Conservation (phyloP, 73 alveolate genomes). For the Blepharisma stoltei region DNA sequence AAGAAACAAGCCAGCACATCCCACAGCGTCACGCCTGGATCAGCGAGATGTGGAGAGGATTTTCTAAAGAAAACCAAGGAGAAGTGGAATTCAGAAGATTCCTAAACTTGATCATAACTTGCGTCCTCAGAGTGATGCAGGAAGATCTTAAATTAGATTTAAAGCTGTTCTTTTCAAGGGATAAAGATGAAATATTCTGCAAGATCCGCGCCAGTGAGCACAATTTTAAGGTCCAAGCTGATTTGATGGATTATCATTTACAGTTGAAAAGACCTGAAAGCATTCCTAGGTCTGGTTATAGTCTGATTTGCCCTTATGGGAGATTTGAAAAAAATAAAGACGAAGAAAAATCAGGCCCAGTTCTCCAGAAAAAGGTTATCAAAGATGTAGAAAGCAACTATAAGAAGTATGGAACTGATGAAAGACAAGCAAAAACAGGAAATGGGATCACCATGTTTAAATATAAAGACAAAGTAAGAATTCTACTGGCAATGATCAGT, state of each 20-base stretch:
- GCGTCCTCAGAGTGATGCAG: background rate
- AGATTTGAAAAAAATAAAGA: background rate
- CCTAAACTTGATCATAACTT: background rate
- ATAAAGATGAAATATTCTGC: constrained; percentile 15
- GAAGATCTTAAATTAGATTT: background rate
- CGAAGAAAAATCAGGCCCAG: too few species aligned
- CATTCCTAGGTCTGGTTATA: background rate
- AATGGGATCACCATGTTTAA: background rate
- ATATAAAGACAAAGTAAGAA: constrained; percentile 9
- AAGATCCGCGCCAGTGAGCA: constrained; percentile 1
- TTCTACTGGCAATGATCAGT: background rate
- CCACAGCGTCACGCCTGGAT: too few species aligned
- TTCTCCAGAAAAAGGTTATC: too few species aligned
- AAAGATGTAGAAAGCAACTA: too few species aligned
- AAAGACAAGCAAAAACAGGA: too few species aligned
- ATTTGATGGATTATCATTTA: background rate
- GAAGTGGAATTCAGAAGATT: background rate
- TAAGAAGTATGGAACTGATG: too few species aligned
- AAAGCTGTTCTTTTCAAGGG: background rate
- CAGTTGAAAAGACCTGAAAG: background rate
- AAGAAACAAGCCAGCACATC: too few species aligned
- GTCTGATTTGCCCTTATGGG: constrained; percentile 1
- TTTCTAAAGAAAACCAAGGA: background rate
- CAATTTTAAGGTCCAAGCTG: constrained; percentile 20
- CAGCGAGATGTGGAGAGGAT: too few species aligned